These are phyloP conservation scores for Paxillus rubicundulus DNA, from an alignment of 768 basidiomycete genomes.

Conservation along the genomic window DNA sequence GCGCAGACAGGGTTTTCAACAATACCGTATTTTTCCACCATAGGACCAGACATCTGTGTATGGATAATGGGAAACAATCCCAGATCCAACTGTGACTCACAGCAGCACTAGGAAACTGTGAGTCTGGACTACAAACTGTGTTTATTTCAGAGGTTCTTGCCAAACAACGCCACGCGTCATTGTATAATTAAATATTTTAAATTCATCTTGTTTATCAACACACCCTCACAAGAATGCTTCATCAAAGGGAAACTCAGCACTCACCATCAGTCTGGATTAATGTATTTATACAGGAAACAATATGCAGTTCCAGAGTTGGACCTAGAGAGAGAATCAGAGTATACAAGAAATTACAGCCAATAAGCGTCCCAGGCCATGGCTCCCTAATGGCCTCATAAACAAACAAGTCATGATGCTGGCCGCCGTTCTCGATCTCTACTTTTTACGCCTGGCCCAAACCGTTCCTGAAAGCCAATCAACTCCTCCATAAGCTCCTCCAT, in stretches of 20 bases:
- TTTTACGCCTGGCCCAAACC: slow-evolving; percentile 64
- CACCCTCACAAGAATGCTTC: background rate
- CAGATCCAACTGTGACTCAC: too few species aligned
- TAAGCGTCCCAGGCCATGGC: slow-evolving; percentile 5
- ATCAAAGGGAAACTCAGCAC: background rate
- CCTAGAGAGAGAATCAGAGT: background rate
- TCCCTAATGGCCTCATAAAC: slow-evolving; percentile 4
- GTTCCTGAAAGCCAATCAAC: slow-evolving; percentile 83
- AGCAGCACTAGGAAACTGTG: background rate
- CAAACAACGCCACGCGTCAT: slow-evolving; percentile 27
- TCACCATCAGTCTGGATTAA: slow-evolving; percentile 1
- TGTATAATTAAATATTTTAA: background rate
- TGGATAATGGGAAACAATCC: background rate
- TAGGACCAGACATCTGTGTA: background rate
- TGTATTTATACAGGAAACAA: slow-evolving; percentile 1
- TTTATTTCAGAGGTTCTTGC: slow-evolving; percentile 26
- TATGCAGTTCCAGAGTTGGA: slow-evolving; percentile 1
- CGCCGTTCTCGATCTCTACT: slow-evolving; percentile 53
- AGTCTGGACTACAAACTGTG: slow-evolving; percentile 6
- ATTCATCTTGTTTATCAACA: too few species aligned
- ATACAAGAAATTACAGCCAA: slow-evolving; percentile 11
- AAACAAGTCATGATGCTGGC: slow-evolving; percentile 31
- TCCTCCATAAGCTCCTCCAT: slow-evolving; percentile 94
- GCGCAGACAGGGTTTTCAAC: background rate
- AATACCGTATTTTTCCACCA: slow-evolving; percentile 9